Evolutionary conservation across 1,284 basidiomycete species (phyloP).

Genomic region (Melampsora occidentalis): DNA sequence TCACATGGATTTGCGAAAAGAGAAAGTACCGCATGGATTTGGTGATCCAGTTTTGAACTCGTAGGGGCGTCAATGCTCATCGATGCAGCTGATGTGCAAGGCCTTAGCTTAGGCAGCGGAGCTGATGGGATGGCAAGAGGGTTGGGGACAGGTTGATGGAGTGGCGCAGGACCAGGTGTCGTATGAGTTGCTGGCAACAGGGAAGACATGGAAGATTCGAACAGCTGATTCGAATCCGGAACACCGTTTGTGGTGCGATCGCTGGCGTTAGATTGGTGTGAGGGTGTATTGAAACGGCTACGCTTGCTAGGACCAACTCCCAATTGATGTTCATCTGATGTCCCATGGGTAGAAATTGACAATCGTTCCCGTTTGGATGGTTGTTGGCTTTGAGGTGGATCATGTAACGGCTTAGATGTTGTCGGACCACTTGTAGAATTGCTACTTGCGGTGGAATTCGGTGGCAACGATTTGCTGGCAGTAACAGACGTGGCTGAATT

Average conservation of each 20-base stretch:
- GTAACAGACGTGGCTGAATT: conserved; percentile 4
- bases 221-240: conserved; percentile 6
- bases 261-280: conserved; percentile 21
- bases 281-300: conserved; percentile 18
- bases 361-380: conserved; percentile 11
- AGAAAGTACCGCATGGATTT: conserved; percentile 28
- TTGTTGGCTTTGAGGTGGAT: too few relatives aligned
- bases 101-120: not conserved
- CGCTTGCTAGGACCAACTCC: conserved; percentile 36
- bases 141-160: not conserved
- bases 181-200: not conserved
- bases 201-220: too few relatives aligned
- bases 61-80: too few relatives aligned
- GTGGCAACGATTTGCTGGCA: not conserved
- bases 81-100: not conserved
- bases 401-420: not conserved
- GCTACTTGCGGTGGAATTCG: not conserved
- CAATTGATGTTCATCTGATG: conserved; percentile 9
- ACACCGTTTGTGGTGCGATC: conserved; percentile 13
- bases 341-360: not conserved
- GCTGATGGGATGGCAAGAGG: not conserved
- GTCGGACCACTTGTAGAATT: not conserved
- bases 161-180: conserved; percentile 13
- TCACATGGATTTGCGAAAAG: conserved; percentile 20
- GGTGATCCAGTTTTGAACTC: conserved; percentile 34